Conservation (phyloP, 1,284 basidiomycete genomes). For the Thelephora terrestris region DNA sequence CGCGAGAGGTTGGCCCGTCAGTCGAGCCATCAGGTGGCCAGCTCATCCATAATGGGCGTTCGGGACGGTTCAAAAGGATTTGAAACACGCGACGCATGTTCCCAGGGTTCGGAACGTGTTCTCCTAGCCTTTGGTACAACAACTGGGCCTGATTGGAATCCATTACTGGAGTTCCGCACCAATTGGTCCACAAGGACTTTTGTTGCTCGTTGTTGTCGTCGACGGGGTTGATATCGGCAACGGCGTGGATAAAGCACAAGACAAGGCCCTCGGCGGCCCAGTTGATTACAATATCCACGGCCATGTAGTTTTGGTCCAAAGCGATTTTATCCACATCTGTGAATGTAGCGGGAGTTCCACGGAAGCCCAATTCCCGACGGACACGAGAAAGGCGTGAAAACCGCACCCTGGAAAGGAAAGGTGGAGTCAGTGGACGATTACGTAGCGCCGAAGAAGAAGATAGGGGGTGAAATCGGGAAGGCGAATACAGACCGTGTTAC, state of each 20-base stretch:
- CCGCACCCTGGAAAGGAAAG: conserved; percentile 44
- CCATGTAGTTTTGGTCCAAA: conserved; percentile 75
- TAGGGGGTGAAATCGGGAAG: conserved; percentile 5
- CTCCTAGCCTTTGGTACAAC: conserved; percentile 47
- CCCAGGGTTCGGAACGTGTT: conserved; percentile 38
- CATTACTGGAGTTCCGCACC: conserved; percentile 78
- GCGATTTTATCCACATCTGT: conserved; percentile 58
- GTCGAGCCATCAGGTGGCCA: conserved; percentile 74
- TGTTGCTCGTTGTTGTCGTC: conserved; percentile 69
- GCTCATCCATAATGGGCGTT: conserved; percentile 60
- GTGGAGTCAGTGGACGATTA: conserved; percentile 5
- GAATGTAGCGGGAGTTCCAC: conserved; percentile 43
- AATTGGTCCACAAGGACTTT: conserved; percentile 86
- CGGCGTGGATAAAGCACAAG: conserved; percentile 92
- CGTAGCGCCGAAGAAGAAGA: conserved; percentile 2
- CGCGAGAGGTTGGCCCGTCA: conserved; percentile 55
- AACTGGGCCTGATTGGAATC: conserved; percentile 42
- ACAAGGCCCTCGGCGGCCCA: conserved; percentile 89
- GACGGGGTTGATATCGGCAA: conserved; percentile 60
- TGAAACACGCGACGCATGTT: conserved; percentile 68
- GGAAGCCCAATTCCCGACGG: conserved; percentile 55
- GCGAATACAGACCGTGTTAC: conserved; percentile 65
- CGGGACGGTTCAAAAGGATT: conserved; percentile 49
- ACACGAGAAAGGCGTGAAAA: conserved; percentile 64
- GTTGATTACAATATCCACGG: conserved; percentile 89